These are phyloP conservation scores for Fusarium tuaranense DNA, from an alignment of 2,329 filamentous ascomycete species.

Conservation along the genomic window DNA sequence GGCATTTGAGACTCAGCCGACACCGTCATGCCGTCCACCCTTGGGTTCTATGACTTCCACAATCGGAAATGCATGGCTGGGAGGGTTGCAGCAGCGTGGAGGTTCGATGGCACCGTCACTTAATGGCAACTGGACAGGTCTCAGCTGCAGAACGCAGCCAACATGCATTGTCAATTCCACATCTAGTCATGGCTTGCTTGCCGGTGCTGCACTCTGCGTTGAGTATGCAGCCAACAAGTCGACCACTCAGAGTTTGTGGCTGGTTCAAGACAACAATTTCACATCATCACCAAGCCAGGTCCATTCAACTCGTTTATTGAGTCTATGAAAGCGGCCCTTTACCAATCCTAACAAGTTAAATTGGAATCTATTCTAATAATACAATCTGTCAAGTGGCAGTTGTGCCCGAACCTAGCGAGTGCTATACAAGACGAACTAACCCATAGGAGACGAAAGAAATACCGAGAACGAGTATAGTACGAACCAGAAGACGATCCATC, in stretches of 20 bases:
- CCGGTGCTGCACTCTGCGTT: slow-evolving; percentile 9
- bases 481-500: not conserved
- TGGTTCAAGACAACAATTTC: not conserved
- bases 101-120: not conserved
- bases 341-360: not conserved
- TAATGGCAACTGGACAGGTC: not conserved
- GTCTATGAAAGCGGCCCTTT: not conserved
- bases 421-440: not conserved
- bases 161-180: not conserved
- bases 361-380: not conserved
- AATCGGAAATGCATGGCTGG: not conserved
- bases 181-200: not conserved
- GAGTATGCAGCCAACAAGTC: slow-evolving; percentile 19
- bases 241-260: not conserved
- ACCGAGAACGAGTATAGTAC: not conserved
- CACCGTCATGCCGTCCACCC: not conserved
- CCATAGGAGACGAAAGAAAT: not conserved
- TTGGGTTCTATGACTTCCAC: not conserved
- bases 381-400: not conserved
- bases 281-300: not conserved
- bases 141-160: slow-evolving; percentile 2
- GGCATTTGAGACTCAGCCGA: not conserved
- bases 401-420: not conserved
- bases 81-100: not conserved
- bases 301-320: not conserved